These are phyloP conservation scores for Cladosporium sp. DNA, from an alignment of 2,329 filamentous ascomycete genomes.

Conservation along the genomic window DNA sequence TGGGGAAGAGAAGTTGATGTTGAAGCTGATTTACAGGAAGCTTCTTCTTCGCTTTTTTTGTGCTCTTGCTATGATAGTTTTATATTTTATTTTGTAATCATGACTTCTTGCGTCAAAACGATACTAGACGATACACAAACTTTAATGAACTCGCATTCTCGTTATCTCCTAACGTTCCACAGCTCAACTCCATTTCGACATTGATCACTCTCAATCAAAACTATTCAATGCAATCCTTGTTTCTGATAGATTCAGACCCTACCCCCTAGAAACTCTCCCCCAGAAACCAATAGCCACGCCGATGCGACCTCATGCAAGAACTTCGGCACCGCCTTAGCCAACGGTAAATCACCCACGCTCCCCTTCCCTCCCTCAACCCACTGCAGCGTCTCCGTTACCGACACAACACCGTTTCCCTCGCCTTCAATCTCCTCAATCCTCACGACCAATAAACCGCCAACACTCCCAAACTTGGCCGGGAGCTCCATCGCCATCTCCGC, in stretches of 20 bases:
- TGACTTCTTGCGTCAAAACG: not conserved
- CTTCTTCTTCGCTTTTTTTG: not conserved
- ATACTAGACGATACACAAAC: not conserved
- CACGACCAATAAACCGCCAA: not conserved
- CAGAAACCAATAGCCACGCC: slow-evolving; percentile 15
- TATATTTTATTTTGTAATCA: no score
- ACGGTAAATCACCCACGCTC: slow-evolving; percentile 13
- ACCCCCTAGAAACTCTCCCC: slow-evolving; percentile 15
- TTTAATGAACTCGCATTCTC: not conserved
- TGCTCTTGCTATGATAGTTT: not conserved
- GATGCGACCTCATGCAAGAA: slow-evolving; percentile 18
- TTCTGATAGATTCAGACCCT: no score
- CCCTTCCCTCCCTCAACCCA: not conserved
- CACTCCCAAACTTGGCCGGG: not conserved
- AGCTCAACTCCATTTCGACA: no score
- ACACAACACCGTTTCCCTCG: not conserved
- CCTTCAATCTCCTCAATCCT: not conserved
- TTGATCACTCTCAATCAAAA: no score
- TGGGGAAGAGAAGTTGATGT: slow-evolving; percentile 54
- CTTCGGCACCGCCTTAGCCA: slow-evolving; percentile 16
- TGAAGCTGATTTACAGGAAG: no score
- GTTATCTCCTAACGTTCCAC: no score
- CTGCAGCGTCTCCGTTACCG: not conserved
- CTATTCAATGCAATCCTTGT: no score
- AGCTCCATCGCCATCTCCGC: slow-evolving; percentile 16